Evolutionary conservation across 495 filamentous ascomycete genomes (phyloP).

Genomic region (Penicillium pancosmium): DNA sequence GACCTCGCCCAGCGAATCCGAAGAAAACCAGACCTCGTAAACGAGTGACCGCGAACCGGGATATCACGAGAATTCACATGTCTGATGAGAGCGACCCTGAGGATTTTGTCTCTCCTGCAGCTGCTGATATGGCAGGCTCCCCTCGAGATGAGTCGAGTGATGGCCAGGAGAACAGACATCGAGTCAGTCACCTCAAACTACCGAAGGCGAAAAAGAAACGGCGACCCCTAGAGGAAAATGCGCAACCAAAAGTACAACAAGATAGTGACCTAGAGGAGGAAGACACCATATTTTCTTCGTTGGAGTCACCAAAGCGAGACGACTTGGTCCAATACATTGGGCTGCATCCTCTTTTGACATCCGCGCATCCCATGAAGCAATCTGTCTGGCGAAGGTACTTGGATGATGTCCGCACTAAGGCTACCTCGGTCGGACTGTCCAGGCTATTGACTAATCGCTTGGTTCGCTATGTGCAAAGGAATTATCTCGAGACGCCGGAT

Average conservation of each 20-base stretch:
- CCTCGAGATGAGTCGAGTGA: not conserved
- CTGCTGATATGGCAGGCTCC: not conserved
- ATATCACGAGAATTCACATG: constrained; percentile 9
- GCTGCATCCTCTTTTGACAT: constrained; percentile 27
- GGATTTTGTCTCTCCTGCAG: not conserved
- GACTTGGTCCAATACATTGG: constrained; percentile 25
- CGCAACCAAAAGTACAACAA: not conserved
- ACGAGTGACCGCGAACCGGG: constrained; percentile 1
- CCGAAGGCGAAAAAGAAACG: not conserved
- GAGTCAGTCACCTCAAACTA: not conserved
- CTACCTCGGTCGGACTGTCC: constrained; percentile 17
- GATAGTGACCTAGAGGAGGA: not conserved
- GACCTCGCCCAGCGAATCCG: not conserved
- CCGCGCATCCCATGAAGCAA: constrained; percentile 18
- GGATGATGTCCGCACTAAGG: constrained; percentile 18
- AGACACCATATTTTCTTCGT: not conserved
- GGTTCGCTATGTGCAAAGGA: constrained; percentile 24
- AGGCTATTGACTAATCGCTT: constrained; percentile 10
- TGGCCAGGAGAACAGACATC: not conserved
- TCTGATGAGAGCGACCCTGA: not conserved
- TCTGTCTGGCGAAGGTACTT: constrained; percentile 28
- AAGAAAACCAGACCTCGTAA: not conserved
- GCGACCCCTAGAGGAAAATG: not conserved
- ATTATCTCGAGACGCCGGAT: constrained; percentile 12
- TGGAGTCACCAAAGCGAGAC: constrained; percentile 5